Evolutionary conservation across 257 asterid genomes (phyloP).

Genomic region (Nicotiana tabacum): DNA sequence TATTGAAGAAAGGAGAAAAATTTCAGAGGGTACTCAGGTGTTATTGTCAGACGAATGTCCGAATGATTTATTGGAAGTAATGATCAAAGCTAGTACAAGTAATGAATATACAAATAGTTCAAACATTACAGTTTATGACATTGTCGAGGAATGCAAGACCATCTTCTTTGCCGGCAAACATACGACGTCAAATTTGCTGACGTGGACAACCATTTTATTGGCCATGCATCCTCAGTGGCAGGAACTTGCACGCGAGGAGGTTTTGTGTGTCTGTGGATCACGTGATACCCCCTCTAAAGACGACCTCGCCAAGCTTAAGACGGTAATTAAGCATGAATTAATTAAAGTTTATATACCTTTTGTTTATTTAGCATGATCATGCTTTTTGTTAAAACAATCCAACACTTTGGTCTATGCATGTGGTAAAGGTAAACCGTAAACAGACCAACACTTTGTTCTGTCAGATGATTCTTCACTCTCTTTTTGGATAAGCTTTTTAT

Average conservation of each 20-base stretch:
- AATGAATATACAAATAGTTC: conserved; percentile 38
- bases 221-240: conserved; percentile 69
- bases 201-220: conserved; percentile 74
- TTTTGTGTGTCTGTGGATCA: conserved; percentile 41
- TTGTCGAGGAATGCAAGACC: conserved; percentile 75
- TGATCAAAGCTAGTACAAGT: conserved; percentile 72
- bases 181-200: conserved; percentile 67
- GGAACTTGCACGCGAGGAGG: conserved; percentile 52
- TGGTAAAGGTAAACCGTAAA: background rate
- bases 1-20: conserved; percentile 55
- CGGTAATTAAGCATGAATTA: conserved; percentile 29
- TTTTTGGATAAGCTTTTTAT: background rate
- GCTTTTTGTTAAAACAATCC: background rate
- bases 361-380: background rate
- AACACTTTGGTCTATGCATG: background rate
- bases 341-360: background rate
- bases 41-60: conserved; percentile 68
- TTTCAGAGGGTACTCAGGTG: conserved; percentile 32
- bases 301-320: conserved; percentile 55
- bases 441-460: background rate
- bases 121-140: conserved; percentile 43
- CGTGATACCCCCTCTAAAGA: conserved; percentile 33
- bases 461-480: background rate
- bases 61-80: conserved; percentile 69
- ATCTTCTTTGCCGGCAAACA: conserved; percentile 86